Conservation (phyloP, 345 rosid genomes). For the Trapa bicornis region DNA sequence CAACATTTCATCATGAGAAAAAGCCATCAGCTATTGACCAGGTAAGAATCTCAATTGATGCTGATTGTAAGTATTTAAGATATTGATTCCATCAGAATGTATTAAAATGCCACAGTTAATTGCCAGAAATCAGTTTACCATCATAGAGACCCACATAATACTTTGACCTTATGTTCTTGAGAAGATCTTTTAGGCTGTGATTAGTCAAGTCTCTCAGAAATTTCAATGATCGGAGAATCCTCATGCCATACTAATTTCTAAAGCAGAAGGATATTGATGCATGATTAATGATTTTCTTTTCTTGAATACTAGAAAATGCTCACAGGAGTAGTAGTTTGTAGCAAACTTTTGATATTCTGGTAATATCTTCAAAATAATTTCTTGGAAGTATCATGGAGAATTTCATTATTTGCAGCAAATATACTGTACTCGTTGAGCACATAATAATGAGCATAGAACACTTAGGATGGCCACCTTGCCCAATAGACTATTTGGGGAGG, state of each 20-base stretch:
- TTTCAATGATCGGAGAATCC: not conserved
- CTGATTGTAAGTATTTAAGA: not conserved
- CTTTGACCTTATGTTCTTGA: not conserved
- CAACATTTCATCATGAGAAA: constrained; percentile 94
- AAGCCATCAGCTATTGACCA: constrained; percentile 86
- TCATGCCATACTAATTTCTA: not conserved
- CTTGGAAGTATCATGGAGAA: no score
- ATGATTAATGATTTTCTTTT: no score
- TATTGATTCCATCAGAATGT: not conserved
- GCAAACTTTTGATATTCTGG: no score
- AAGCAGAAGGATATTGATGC: not conserved
- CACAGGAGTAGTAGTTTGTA: no score
- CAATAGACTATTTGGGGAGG: no score
- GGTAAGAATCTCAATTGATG: constrained; percentile 27
- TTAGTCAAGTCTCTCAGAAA: not conserved
- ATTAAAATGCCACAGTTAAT: not conserved
- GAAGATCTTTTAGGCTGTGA: not conserved
- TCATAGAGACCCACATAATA: not conserved
- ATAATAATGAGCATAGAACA: no score
- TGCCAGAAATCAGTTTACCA: not conserved
- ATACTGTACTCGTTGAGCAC: no score
- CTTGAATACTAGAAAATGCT: no score
- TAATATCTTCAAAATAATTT: no score
- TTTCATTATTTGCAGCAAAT: no score
- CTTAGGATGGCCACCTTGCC: no score